phyloP scores from a whole-genome alignment of 2,329 filamentous ascomycete species.

The Fusarium xylarioides region DNA sequence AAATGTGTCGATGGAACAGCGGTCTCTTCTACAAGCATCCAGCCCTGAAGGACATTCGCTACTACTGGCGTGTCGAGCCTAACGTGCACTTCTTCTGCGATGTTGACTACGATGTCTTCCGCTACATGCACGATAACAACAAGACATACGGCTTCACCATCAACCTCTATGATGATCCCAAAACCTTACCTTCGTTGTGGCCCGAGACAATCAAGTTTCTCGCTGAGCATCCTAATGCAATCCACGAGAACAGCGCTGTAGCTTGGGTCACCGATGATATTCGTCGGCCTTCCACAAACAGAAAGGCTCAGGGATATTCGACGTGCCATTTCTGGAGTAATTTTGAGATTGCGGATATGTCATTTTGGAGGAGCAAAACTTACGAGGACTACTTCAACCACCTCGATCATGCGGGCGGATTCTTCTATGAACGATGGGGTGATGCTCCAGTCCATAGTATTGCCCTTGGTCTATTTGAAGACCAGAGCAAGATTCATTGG shows the following conservation, averaged over 20 bases:
- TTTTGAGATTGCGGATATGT: slow-evolving; percentile 94
- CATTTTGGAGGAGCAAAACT: slow-evolving; percentile 87
- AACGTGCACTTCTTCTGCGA: slow-evolving; percentile 99
- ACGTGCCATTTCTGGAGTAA: slow-evolving; percentile 99
- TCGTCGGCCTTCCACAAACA: slow-evolving; percentile 80
- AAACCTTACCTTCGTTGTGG: slow-evolving; percentile 89
- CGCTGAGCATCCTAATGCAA: slow-evolving; percentile 80
- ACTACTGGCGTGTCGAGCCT: slow-evolving; percentile 98
- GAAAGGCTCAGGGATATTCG: slow-evolving; percentile 88
- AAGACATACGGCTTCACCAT: slow-evolving; percentile 99
- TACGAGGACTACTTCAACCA: slow-evolving; percentile 98
- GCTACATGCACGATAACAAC: slow-evolving; percentile 97
- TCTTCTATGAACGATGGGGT: slow-evolving; percentile 99
- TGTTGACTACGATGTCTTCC: slow-evolving; percentile 97
- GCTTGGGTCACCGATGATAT: slow-evolving; percentile 84
- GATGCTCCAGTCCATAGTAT: slow-evolving; percentile 98
- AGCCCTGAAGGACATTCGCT: slow-evolving; percentile 81
- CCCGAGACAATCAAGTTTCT: slow-evolving; percentile 95
- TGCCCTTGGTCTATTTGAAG: slow-evolving; percentile 90
- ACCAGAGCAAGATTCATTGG: slow-evolving; percentile 92
- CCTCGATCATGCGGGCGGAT: slow-evolving; percentile 93
- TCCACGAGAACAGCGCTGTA: slow-evolving; percentile 86
- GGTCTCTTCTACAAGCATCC: slow-evolving; percentile 98
- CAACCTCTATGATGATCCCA: slow-evolving; percentile 91
- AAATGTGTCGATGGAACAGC: slow-evolving; percentile 99